Percentiles rank a stretch among this genome's conserved stretches.
Conservation (phyloP, 1,284 basidiomycete genomes). For the Thelephora terrestris region DNA sequence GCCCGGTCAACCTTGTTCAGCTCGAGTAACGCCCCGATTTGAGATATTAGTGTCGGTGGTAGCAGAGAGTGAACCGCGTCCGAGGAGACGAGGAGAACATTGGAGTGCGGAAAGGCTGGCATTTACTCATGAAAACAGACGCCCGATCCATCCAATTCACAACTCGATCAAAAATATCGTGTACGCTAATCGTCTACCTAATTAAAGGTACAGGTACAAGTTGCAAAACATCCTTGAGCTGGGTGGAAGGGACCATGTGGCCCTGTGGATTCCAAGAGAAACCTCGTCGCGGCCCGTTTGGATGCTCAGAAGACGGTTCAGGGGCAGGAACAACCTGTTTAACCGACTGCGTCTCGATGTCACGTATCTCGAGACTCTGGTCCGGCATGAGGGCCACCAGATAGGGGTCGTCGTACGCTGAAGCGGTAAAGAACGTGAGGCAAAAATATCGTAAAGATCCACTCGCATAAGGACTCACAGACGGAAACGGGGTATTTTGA, state of each 20-base stretch:
- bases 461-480: conserved; percentile 40
- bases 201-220: conserved; percentile 13
- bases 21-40: conserved; percentile 61
- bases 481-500: conserved; percentile 65
- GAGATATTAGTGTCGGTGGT: conserved; percentile 62
- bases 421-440: conserved; percentile 3
- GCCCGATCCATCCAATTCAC: background rate
- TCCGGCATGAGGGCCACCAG: conserved; percentile 72
- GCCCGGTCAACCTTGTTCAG: conserved; percentile 58
- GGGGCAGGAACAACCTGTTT: conserved; percentile 61
- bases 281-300: conserved; percentile 9
- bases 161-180: too few relatives aligned
- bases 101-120: conserved; percentile 43
- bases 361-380: conserved; percentile 74
- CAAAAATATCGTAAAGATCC: background rate
- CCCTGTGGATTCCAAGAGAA: conserved; percentile 30
- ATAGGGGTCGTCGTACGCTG: conserved; percentile 77
- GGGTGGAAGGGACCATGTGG: conserved; percentile 52
- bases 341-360: conserved; percentile 63
- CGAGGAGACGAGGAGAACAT: conserved; percentile 50
- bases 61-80: conserved; percentile 60
- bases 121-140: conserved; percentile 10
- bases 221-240: conserved; percentile 45
- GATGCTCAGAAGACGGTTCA: conserved; percentile 15
- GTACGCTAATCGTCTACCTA: conserved; percentile 2